Conservation (phyloP, 2,329 filamentous ascomycete species). For the Sarocladium kiliense region DNA sequence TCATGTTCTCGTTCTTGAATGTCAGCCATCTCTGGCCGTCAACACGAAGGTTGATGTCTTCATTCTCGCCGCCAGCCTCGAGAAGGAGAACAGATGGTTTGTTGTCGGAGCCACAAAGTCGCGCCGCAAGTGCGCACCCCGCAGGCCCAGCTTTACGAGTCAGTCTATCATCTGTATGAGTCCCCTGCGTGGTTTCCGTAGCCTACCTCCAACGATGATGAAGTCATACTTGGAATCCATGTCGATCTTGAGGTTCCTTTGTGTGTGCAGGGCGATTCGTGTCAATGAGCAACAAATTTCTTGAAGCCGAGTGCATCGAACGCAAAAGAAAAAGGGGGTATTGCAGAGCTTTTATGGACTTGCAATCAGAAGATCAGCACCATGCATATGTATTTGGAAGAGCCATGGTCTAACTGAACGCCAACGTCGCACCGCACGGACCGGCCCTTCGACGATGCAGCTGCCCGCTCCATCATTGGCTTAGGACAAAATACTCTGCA, state of each 20-base stretch:
- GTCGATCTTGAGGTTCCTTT: not conserved
- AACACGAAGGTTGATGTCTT: constrained; percentile 39
- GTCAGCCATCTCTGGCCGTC: constrained; percentile 52
- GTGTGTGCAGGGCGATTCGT: no score
- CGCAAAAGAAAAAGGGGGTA: no score
- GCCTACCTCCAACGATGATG: constrained; percentile 28
- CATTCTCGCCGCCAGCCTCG: constrained; percentile 51
- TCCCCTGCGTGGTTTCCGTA: no score
- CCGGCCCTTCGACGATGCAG: not conserved
- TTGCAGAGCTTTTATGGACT: no score
- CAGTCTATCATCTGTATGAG: not conserved
- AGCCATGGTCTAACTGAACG: not conserved
- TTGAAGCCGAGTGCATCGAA: no score
- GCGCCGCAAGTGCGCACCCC: constrained; percentile 49
- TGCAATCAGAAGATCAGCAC: no score
- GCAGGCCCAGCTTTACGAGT: constrained; percentile 49
- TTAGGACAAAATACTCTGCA: no score
- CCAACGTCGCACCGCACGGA: not conserved
- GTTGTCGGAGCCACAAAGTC: constrained; percentile 40
- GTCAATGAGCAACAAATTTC: no score
- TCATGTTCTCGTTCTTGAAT: constrained; percentile 41
- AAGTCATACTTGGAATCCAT: constrained; percentile 22
- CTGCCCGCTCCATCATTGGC: not conserved
- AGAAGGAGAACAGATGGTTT: constrained; percentile 52
- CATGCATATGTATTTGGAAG: no score